These are phyloP conservation scores for Phytophthora sp. DNA, from an alignment of 352 stramenopile species.

Conservation along the genomic window DNA sequence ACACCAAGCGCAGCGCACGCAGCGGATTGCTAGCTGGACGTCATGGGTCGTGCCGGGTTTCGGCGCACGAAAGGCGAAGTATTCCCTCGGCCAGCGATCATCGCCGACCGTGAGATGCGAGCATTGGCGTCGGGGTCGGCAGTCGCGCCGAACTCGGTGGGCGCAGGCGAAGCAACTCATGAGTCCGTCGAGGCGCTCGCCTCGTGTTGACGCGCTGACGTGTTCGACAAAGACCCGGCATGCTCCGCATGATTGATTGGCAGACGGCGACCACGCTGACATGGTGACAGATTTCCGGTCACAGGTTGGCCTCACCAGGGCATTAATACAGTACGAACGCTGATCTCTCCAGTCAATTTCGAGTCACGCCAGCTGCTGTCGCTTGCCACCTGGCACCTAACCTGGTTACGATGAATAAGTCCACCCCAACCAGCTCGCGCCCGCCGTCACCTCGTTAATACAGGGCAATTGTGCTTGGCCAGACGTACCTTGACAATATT, in stretches of 20 bases:
- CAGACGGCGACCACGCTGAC: slow-evolving; percentile 11
- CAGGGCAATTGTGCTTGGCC: slow-evolving; percentile 8
- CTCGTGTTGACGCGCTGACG: slow-evolving; percentile 23
- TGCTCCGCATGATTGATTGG: slow-evolving; percentile 25
- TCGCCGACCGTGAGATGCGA: background rate
- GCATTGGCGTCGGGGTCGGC: background rate
- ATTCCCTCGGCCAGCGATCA: background rate
- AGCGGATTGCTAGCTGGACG: slow-evolving; percentile 7
- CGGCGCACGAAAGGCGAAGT: background rate
- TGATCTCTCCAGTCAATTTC: slow-evolving; percentile 35
- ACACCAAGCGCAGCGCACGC: slow-evolving; percentile 10
- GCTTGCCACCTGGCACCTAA: slow-evolving; percentile 1
- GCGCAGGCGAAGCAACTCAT: background rate
- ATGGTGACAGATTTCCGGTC: slow-evolving; percentile 19
- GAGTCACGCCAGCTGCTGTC: slow-evolving; percentile 5
- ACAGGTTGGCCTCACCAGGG: slow-evolving; percentile 5
- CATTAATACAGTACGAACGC: slow-evolving; percentile 6
- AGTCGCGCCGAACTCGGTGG: background rate
- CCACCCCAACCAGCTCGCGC: slow-evolving; percentile 9
- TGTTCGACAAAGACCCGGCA: slow-evolving; percentile 26
- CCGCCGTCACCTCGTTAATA: slow-evolving; percentile 8
- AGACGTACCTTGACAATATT: slow-evolving; percentile 19
- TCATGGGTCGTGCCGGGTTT: background rate
- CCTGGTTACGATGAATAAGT: slow-evolving; percentile 6
- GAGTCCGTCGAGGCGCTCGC: too few species aligned